Base-by-base conservation (phyloP, 148 eudicot species). In the Vaccinium myrtillus region DNA sequence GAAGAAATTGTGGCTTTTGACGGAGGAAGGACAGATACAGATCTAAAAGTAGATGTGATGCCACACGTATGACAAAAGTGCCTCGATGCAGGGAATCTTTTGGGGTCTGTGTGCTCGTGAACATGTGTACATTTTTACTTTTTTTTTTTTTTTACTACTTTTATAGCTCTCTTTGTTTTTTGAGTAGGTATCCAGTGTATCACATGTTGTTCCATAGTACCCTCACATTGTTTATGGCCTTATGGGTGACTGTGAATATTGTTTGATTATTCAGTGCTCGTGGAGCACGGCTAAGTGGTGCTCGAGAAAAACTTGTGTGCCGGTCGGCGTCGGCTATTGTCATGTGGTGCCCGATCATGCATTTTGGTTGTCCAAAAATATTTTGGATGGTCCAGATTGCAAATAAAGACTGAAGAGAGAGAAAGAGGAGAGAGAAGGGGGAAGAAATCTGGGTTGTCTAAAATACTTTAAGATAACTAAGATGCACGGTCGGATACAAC, bases 21-120 rank as follows among this genome's bases (percentile, higher is more conserved):
- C 58, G 53, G 83, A 23, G 75, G 25, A 49, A 82, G 77, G 48
- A 50, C 25, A 82, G 4, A 18, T 46, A 4, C 25, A 54, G 83
- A 65, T 48, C 69, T 49, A 27, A 81, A 81, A 81, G 83, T n/a
- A 48, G 84, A 82, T 67, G 61, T 67, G 84, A 82, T 82, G 77
- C 84, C 84, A 82, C 84, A 82, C 77, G 84, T 82, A 82, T 82
- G 77, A 82, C 77, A 70, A 82, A 82, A 82, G 63, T 25, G 61
- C 77, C 19, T 32, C 73, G 54, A 67, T 48, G 75, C 83, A 81
- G 74, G 58, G 83, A 81, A 65, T 81, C 83, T 81, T 65, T 81
- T 25, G 83, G 55, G 75, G 23, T 23, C 56, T 49, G 75, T 49
- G 83, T 8, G 54, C 46, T 63, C 61, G 75, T 65, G 83, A 65